Conservation (phyloP, 2,329 filamentous ascomycete species). For the Westerdykella aurantiaca region DNA sequence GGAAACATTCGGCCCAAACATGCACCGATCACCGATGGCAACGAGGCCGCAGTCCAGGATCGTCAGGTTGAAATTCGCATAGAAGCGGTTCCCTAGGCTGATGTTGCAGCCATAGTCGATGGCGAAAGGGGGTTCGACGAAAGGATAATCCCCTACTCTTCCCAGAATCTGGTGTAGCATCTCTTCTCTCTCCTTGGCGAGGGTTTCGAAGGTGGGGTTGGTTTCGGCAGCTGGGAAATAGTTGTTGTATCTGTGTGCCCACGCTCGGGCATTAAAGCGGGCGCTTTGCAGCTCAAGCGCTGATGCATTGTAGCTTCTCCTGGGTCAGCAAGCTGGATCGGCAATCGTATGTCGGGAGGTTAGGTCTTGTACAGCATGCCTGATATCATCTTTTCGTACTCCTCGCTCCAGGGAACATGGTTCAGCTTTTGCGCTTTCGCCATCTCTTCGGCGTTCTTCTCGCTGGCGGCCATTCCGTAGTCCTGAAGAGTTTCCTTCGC, state of each 20-base stretch:
- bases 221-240: slow-evolving; percentile 28
- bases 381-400: slow-evolving; percentile 61
- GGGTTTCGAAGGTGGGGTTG: slow-evolving; percentile 19
- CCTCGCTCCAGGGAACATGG: slow-evolving; percentile 53
- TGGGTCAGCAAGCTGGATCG: neutral
- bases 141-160: slow-evolving; percentile 33
- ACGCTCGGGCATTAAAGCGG: slow-evolving; percentile 51
- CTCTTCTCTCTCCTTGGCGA: slow-evolving; percentile 20
- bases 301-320: slow-evolving; percentile 46
- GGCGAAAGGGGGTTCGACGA: slow-evolving; percentile 57
- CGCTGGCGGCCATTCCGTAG: slow-evolving; percentile 31
- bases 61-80: slow-evolving; percentile 54
- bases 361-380: slow-evolving; percentile 48
- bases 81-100: slow-evolving; percentile 57
- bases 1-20: slow-evolving; percentile 49
- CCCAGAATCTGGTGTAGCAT: slow-evolving; percentile 28
- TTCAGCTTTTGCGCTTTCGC: slow-evolving; percentile 45
- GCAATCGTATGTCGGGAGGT: too few species aligned
- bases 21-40: slow-evolving; percentile 48
- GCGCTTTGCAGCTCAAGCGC: slow-evolving; percentile 46
- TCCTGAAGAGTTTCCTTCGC: too few species aligned
- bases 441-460: slow-evolving; percentile 43
- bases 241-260: slow-evolving; percentile 55
- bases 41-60: slow-evolving; percentile 51
- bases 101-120: slow-evolving; percentile 65